These are phyloP conservation scores for Arthrobotrys megalospora DNA, from an alignment of 2,329 filamentous ascomycete species.

Conservation along the genomic window DNA sequence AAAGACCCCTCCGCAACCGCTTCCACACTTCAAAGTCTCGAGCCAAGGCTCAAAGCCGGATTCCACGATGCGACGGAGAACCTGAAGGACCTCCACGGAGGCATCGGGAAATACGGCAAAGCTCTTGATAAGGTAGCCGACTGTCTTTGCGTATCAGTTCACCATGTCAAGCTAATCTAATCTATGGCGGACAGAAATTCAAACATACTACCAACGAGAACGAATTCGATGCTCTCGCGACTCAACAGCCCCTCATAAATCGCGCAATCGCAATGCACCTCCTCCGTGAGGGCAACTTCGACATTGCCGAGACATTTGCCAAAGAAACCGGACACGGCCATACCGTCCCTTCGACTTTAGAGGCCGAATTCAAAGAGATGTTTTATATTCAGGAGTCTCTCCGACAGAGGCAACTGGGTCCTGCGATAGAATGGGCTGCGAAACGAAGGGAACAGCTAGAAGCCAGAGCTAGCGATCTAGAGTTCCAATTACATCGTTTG, in stretches of 20 bases:
- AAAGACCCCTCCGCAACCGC: conserved; percentile 79
- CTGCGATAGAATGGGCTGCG: conserved; percentile 90
- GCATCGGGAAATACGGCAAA: conserved; percentile 86
- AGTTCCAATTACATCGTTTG: conserved; percentile 92
- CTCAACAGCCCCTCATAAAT: conserved; percentile 84
- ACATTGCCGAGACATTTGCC: conserved; percentile 87
- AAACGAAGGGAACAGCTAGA: conserved; percentile 80
- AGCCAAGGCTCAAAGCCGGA: conserved; percentile 85
- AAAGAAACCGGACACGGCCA: conserved; percentile 74
- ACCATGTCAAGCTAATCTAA: neutral
- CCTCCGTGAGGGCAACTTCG: conserved; percentile 92
- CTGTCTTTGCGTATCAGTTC: too few species aligned
- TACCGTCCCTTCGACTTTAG: conserved; percentile 73
- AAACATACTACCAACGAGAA: conserved; percentile 71
- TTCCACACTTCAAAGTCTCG: conserved; percentile 84
- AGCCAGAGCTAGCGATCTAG: conserved; percentile 87
- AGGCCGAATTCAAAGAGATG: conserved; percentile 87
- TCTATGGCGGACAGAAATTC: conserved; percentile 72
- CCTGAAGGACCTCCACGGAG: conserved; percentile 85
- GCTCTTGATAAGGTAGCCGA: conserved; percentile 81
- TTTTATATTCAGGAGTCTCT: conserved; percentile 88
- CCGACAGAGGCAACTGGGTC: conserved; percentile 77
- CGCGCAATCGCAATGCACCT: conserved; percentile 97
- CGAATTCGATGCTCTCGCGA: conserved; percentile 84
- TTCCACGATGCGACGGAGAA: conserved; percentile 86